Evolutionary conservation across 2,329 filamentous ascomycete species (phyloP).

Genomic region (Claviceps cyperi): DNA sequence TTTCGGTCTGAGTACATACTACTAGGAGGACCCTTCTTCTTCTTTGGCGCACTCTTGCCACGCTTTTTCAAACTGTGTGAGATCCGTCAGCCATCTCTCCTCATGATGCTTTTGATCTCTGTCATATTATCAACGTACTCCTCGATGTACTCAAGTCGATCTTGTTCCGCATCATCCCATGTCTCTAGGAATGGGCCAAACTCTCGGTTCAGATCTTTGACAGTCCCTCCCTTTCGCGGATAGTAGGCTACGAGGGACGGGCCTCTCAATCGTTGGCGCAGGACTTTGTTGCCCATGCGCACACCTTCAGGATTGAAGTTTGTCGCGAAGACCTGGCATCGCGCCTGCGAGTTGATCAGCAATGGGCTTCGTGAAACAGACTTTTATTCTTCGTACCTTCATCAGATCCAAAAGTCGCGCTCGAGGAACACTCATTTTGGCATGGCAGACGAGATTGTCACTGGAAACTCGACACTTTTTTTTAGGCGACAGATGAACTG

Average conservation of each 20-base stretch:
- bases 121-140: slow-evolving; percentile 30
- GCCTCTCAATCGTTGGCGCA: slow-evolving; percentile 79
- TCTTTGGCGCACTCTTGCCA: slow-evolving; percentile 80
- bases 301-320: slow-evolving; percentile 76
- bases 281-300: slow-evolving; percentile 80
- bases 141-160: slow-evolving; percentile 62
- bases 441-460: slow-evolving; percentile 16
- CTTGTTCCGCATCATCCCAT: slow-evolving; percentile 63
- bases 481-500: background rate
- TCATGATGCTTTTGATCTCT: background rate
- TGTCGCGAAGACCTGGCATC: slow-evolving; percentile 83
- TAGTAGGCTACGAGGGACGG: slow-evolving; percentile 78
- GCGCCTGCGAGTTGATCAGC: slow-evolving; percentile 41
- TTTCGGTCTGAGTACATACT: slow-evolving; percentile 1
- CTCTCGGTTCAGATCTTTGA: slow-evolving; percentile 57
- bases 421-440: slow-evolving; percentile 47
- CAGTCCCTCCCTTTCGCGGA: slow-evolving; percentile 56
- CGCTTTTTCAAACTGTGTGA: slow-evolving; percentile 50
- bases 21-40: slow-evolving; percentile 51
- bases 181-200: slow-evolving; percentile 54
- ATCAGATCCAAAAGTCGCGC: slow-evolving; percentile 55
- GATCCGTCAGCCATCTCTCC: slow-evolving; percentile 14
- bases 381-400: slow-evolving; percentile 42
- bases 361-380: background rate
- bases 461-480: background rate